Conservation (phyloP, 345 rosid species). For the Brassica cretica region DNA sequence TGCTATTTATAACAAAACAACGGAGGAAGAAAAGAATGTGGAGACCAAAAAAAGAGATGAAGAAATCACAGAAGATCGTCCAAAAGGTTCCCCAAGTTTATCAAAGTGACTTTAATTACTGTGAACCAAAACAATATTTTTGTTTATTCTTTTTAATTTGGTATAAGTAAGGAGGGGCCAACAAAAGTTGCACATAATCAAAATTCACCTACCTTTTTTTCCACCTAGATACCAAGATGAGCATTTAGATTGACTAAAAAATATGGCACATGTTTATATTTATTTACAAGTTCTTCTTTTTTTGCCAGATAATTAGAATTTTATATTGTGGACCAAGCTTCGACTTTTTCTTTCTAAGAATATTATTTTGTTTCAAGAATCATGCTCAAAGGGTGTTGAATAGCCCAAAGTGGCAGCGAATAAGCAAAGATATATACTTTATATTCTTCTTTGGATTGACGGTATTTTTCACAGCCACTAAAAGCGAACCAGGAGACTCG, state of each 20-base stretch:
- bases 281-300: constrained; percentile 4
- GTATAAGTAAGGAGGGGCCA: not conserved
- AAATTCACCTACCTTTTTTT: constrained; percentile 18
- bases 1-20: constrained; percentile 34
- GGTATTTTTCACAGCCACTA: constrained; percentile 16
- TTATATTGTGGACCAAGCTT: constrained; percentile 31
- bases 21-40: constrained; percentile 18
- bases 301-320: constrained; percentile 18
- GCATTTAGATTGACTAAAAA: constrained; percentile 33
- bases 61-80: constrained; percentile 20
- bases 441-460: constrained; percentile 32
- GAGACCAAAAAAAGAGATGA: constrained; percentile 1
- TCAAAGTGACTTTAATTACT: constrained; percentile 26
- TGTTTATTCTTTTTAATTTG: not conserved
- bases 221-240: constrained; percentile 33
- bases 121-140: not conserved
- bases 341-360: constrained; percentile 9
- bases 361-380: constrained; percentile 27
- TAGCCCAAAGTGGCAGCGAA: constrained; percentile 28
- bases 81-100: constrained; percentile 29
- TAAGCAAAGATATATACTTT: constrained; percentile 34
- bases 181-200: constrained; percentile 19
- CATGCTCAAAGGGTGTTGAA: constrained; percentile 30
- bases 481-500: not conserved
- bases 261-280: constrained; percentile 22